Base-by-base conservation (phyloP, 1,139 yeast species). In the Dujonia santamariae region DNA sequence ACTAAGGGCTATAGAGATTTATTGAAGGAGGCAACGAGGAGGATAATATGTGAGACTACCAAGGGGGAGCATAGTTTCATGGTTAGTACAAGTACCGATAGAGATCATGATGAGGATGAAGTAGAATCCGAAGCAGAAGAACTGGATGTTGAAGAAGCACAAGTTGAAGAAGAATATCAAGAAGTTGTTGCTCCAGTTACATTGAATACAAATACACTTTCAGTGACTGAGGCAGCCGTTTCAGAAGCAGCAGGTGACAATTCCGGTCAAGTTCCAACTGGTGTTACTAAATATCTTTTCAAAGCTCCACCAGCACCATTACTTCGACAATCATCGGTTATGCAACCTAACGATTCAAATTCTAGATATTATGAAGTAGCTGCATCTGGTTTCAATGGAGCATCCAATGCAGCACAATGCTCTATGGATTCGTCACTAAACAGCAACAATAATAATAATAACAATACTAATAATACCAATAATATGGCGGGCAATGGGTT, bases 351-450 rank as follows among this genome's bases (percentile, higher is more conserved):
- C 33, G 54, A 52, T 26, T 54, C 65, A 17, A 66, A 65, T 32
- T 56, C 74, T 14, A 67, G 71, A 38, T 68, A 69, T 43, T 72
- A 63, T 41, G 95, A 85, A 44, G 80, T 83, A 28, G 81, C 81
- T 21, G 96, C 95, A 2, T 83, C 94, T 3, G 95, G 95, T 1
- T 80, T 79, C 44, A 77, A 78, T 45, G 82, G 82, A 26, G 81
- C 85, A 2, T 78, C 81, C 3, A 59, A 51, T 39, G 56, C 70
- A 34, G 50, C 62, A 32, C 69, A 61, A 39, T 56, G 63, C 34
- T 65, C 73, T 3, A 56, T 68, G 61, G 77, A 71, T 37, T 66
- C 72, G 6, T 56, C 60, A n/a, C 58, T 69, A 30, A 62, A 63
- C 38, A 61, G 72, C 37, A 54, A 52, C 32, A 60, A 59, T 8